Evolutionary conservation across 83 land plant species (phyloP), one percentile per base, ranked within the genome.

Genomic region (Thuja plicata): DNA sequence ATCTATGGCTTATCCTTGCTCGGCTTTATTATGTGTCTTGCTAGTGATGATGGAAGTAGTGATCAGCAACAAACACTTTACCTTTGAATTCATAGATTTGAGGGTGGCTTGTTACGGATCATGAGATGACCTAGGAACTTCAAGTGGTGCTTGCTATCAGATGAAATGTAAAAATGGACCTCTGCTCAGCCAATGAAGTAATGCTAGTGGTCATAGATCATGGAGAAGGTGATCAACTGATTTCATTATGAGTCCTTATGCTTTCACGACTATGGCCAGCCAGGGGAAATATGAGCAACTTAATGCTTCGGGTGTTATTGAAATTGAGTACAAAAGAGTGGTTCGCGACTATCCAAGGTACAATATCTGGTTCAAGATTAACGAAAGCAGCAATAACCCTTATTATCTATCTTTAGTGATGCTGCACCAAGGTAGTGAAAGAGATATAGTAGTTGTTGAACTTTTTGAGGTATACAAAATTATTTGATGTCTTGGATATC

Each of bases 131-230:
- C 77, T 60, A 0, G 92, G 91, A 17, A 90, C 89, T 52, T 87
- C 93, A 76, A 91, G 95, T 15, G 3, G 57, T 54, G 57, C 16
- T 16, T 17, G 57, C 16, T 3, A 13, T 54, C 1, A 54, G 57
- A 19, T 54, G 57, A 54, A 0, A 54, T 94, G 95, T 91, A 92
- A 55, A 2, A 43, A 88, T 91, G 5, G 24, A 88, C 0, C 89
- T 90, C 37, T 94, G 94, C 88, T 87, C 30, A 8, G 89, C 87
- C 1, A 77, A 89, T 76, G 95, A 94, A n/a, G 89, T 88, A 45
- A 88, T 71, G 21, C 40, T 94, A 9, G 90, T 92, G 60, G 92
- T 89, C 66, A 94, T 94, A 15, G 95, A 94, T 86, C 57, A 89
- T 21, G 93, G 95, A 3, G 89, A 50, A 30, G 91, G 94, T 16